Evolutionary conservation across 345 rosid genomes (phyloP).

Genomic region (Fremontodendron californicum): DNA sequence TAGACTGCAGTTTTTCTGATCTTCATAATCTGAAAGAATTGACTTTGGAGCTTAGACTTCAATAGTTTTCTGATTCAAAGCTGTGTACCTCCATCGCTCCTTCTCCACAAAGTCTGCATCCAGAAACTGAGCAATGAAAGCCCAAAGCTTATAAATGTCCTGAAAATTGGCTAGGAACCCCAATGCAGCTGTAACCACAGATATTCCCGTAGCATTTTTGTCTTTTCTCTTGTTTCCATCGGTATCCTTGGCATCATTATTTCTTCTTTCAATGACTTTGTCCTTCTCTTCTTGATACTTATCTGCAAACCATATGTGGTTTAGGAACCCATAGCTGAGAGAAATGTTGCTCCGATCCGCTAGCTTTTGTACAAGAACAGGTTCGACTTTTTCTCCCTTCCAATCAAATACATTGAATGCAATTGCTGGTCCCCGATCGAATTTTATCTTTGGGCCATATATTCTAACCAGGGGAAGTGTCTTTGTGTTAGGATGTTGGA

Average conservation of each 20-base stretch:
- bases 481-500: slow-evolving; percentile 62
- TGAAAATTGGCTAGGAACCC: slow-evolving; percentile 77
- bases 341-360: slow-evolving; percentile 75
- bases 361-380: slow-evolving; percentile 79
- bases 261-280: slow-evolving; percentile 44
- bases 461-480: slow-evolving; percentile 56
- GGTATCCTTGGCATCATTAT: slow-evolving; percentile 21
- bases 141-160: slow-evolving; percentile 78
- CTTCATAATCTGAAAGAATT: neutral
- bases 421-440: slow-evolving; percentile 85
- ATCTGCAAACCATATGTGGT: slow-evolving; percentile 57
- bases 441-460: slow-evolving; percentile 79
- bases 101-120: slow-evolving; percentile 90
- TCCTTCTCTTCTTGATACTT: slow-evolving; percentile 53
- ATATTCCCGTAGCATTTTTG: slow-evolving; percentile 42
- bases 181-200: slow-evolving; percentile 65
- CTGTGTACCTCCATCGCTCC: slow-evolving; percentile 69
- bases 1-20: neutral
- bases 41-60: slow-evolving; percentile 38
- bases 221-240: slow-evolving; percentile 29
- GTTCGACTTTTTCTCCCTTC: slow-evolving; percentile 77
- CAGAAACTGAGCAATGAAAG: slow-evolving; percentile 72
- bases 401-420: slow-evolving; percentile 81
- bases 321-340: slow-evolving; percentile 62
- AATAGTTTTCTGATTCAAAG: slow-evolving; percentile 54